Conservation (phyloP, 768 basidiomycete genomes). For the Tricholoma sp. region DNA sequence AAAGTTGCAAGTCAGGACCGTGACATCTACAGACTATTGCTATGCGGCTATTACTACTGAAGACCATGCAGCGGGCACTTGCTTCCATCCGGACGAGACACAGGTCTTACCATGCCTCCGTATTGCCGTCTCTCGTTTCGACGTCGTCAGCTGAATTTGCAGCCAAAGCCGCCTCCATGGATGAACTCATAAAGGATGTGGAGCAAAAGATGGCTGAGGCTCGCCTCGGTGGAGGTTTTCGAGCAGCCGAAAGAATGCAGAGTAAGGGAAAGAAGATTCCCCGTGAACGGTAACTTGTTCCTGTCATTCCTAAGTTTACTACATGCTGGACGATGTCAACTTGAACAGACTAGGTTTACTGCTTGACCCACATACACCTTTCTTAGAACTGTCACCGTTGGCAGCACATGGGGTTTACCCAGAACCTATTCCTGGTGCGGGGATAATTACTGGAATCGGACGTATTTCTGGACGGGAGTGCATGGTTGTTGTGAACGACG, state of each 20-base stretch:
- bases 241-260: conserved; percentile 69
- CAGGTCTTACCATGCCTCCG: conserved; percentile 60
- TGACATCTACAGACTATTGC: neutral
- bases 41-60: conserved; percentile 18
- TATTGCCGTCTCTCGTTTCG: conserved; percentile 69
- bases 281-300: conserved; percentile 68
- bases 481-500: conserved; percentile 90
- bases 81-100: conserved; percentile 12
- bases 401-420: conserved; percentile 88
- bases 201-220: conserved; percentile 54
- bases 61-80: conserved; percentile 10
- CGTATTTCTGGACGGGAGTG: conserved; percentile 79
- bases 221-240: conserved; percentile 68
- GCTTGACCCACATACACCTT: conserved; percentile 83
- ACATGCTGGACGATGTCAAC: neutral
- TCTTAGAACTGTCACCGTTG: conserved; percentile 80
- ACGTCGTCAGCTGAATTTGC: conserved; percentile 67
- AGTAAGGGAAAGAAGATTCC: conserved; percentile 79
- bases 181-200: conserved; percentile 58
- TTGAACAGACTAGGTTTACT: conserved; percentile 66
- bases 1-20: neutral
- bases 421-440: conserved; percentile 79
- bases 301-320: neutral
- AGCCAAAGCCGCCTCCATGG: conserved; percentile 64
- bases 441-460: conserved; percentile 84